A percentile compares a stretch with the other conserved stretches of the same genome.
Evolutionary conservation across 2,329 filamentous ascomycete species (phyloP).

Genomic region (Sarocladium kiliense): DNA sequence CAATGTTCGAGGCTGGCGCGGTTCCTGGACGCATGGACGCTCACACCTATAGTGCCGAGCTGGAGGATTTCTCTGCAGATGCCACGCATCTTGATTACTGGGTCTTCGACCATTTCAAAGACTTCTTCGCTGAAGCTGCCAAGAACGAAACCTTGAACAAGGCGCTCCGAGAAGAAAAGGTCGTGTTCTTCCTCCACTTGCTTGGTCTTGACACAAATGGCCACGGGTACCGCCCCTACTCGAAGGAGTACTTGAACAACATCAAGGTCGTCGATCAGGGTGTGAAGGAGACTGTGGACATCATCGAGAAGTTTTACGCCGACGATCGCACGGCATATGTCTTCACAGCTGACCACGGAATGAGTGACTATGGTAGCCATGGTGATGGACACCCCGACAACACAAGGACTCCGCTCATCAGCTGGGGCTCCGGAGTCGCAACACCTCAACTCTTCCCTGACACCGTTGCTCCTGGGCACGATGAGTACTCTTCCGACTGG

Average conservation of each 20-base stretch:
- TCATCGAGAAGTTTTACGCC: slow-evolving; percentile 81
- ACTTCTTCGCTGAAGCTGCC: slow-evolving; percentile 74
- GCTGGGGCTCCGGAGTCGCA: slow-evolving; percentile 89
- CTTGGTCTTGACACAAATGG: slow-evolving; percentile 89
- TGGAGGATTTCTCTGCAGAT: slow-evolving; percentile 85
- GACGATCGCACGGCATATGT: slow-evolving; percentile 87
- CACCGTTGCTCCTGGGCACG: slow-evolving; percentile 69
- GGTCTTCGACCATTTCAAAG: slow-evolving; percentile 94
- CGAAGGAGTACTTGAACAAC: slow-evolving; percentile 90
- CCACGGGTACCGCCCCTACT: slow-evolving; percentile 83
- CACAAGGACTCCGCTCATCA: slow-evolving; percentile 86
- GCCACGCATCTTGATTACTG: slow-evolving; percentile 79
- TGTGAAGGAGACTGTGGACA: slow-evolving; percentile 72
- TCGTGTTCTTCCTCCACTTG: slow-evolving; percentile 93
- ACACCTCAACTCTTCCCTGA: slow-evolving; percentile 57
- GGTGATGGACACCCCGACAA: slow-evolving; percentile 97
- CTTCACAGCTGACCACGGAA: slow-evolving; percentile 96
- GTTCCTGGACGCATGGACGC: slow-evolving; percentile 81
- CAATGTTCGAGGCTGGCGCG: slow-evolving; percentile 96
- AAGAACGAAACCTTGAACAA: slow-evolving; percentile 70
- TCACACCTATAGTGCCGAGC: slow-evolving; percentile 76
- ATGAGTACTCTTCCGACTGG: slow-evolving; percentile 91
- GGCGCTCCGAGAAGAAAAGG: slow-evolving; percentile 72
- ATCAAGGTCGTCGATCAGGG: slow-evolving; percentile 91
- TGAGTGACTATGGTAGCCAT: slow-evolving; percentile 99